These are phyloP conservation scores for Byssochlamys sp. DNA, from an alignment of 2,329 filamentous ascomycete species.

Conservation along the genomic window DNA sequence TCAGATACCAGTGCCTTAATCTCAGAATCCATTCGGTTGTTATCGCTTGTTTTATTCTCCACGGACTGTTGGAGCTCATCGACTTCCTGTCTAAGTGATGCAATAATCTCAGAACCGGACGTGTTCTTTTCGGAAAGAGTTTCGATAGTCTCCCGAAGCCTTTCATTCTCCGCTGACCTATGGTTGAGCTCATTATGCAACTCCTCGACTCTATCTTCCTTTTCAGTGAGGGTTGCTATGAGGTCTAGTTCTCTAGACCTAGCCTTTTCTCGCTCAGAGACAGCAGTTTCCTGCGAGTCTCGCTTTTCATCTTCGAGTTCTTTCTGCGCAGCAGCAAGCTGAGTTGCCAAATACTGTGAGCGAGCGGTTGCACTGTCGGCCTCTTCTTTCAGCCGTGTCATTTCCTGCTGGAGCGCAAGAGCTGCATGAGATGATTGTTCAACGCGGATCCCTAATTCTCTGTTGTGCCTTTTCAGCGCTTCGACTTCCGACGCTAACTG, in stretches of 20 bases:
- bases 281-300: conserved; percentile 21
- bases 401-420: conserved; percentile 32
- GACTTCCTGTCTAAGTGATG: conserved; percentile 18
- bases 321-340: conserved; percentile 21
- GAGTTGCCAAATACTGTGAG: conserved; percentile 27
- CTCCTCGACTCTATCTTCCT: conserved; percentile 37
- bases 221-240: conserved; percentile 33
- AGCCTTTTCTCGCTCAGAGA: conserved; percentile 17
- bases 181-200: conserved; percentile 26
- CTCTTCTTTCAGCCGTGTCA: conserved; percentile 26
- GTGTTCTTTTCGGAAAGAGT: conserved; percentile 15
- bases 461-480: conserved; percentile 2
- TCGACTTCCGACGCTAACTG: conserved; percentile 29
- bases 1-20: conserved; percentile 14
- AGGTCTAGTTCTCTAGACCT: conserved; percentile 34
- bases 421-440: conserved; percentile 27
- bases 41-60: conserved; percentile 11
- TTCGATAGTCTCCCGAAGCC: conserved; percentile 13
- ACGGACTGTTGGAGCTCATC: conserved; percentile 12
- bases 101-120: conserved; percentile 12
- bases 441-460: conserved; percentile 15
- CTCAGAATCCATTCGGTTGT: conserved; percentile 16
- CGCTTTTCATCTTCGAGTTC: conserved; percentile 30
- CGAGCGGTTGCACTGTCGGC: conserved; percentile 29
- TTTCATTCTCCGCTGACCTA: conserved; percentile 13